These are phyloP conservation scores for Azolla pinnata DNA, from an alignment of 75 land plant species.

Conservation along the genomic window DNA sequence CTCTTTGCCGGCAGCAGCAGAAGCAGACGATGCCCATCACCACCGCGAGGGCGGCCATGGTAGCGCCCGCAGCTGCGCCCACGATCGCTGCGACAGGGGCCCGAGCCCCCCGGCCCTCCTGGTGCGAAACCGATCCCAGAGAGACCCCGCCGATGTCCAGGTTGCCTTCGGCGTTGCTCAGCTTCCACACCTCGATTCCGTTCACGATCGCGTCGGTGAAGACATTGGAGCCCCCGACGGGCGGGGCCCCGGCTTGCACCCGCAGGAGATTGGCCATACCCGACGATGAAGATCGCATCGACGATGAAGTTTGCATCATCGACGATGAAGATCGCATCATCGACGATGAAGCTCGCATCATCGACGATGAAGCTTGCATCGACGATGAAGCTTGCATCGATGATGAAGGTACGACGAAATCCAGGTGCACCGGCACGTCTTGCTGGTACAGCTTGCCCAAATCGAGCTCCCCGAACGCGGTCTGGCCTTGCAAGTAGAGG, in stretches of 20 bases:
- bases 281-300: too few relatives aligned
- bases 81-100: too few relatives aligned
- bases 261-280: conserved; percentile 18
- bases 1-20: conserved; percentile 9
- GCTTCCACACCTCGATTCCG: conserved; percentile 84
- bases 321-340: too few relatives aligned
- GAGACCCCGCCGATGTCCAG: too few relatives aligned
- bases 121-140: too few relatives aligned
- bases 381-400: too few relatives aligned
- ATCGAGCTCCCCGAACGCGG: conserved; percentile 44
- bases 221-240: conserved; percentile 5
- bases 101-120: too few relatives aligned
- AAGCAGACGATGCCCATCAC: conserved; percentile 4
- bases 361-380: conserved; percentile 52
- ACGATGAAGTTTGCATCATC: too few relatives aligned
- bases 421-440: conserved; percentile 29
- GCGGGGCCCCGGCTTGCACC: conserved; percentile 9
- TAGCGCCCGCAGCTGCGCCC: conserved; percentile 22
- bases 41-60: conserved; percentile 9
- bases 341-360: too few relatives aligned
- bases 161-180: conserved; percentile 54
- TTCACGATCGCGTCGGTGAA: conserved; percentile 56
- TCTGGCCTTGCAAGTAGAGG: conserved; percentile 49
- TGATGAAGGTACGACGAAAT: conserved; percentile 31
- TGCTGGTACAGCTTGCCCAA: conserved; percentile 22